These are phyloP conservation scores for Trichophyton equinum DNA, from an alignment of 2,329 filamentous ascomycete genomes.

Conservation along the genomic window DNA sequence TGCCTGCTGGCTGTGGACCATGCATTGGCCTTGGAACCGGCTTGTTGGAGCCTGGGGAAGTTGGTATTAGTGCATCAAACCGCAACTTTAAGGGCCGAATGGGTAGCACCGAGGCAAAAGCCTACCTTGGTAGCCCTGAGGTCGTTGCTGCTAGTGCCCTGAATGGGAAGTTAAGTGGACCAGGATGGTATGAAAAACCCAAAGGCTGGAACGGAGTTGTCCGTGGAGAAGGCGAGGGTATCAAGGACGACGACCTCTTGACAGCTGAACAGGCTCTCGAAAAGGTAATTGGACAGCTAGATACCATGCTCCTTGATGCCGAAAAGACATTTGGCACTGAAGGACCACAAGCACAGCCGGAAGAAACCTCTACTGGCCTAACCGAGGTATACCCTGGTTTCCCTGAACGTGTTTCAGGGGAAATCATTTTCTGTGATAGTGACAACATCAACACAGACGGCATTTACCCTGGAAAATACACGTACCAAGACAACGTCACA, in stretches of 20 bases:
- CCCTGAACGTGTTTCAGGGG: conserved; percentile 66
- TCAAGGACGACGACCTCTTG: conserved; percentile 50
- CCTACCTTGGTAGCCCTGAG: conserved; percentile 79
- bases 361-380: not conserved
- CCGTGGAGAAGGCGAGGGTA: conserved; percentile 58
- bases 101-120: conserved; percentile 66
- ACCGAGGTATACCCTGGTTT: conserved; percentile 77
- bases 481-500: conserved; percentile 75
- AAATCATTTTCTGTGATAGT: conserved; percentile 77
- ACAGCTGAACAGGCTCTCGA: conserved; percentile 59
- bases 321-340: conserved; percentile 9
- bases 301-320: conserved; percentile 34
- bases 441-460: conserved; percentile 86
- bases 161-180: conserved; percentile 43
- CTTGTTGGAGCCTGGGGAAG: conserved; percentile 70
- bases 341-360: not conserved
- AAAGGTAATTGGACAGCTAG: conserved; percentile 56
- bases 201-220: conserved; percentile 50
- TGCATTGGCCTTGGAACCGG: conserved; percentile 79
- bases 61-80: conserved; percentile 73
- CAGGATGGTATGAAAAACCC: conserved; percentile 65
- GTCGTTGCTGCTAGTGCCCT: conserved; percentile 85
- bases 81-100: conserved; percentile 87
- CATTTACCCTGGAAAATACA: conserved; percentile 86
- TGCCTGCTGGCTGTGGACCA: conserved; percentile 65